phyloP scores from a whole-genome alignment of 306 rosid genomes.

The Astragalus membranaceus region DNA sequence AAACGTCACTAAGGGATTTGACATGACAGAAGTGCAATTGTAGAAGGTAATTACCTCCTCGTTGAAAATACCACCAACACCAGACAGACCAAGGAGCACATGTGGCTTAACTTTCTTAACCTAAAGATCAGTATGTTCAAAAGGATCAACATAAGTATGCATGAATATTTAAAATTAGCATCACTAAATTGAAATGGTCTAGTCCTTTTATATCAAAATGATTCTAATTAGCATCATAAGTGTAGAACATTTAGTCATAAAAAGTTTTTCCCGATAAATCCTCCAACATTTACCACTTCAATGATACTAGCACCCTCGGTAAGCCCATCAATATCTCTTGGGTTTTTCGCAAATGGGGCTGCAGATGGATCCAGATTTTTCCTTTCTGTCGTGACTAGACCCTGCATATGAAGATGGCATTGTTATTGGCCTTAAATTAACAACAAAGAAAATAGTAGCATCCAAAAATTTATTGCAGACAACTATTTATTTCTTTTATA shows the following conservation, averaged over 20 bases:
- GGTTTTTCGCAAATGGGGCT: slow-evolving; percentile 84
- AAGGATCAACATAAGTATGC: not conserved
- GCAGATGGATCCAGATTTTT: slow-evolving; percentile 73
- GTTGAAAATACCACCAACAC: slow-evolving; percentile 90
- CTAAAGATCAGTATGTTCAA: slow-evolving; percentile 38
- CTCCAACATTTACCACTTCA: slow-evolving; percentile 79
- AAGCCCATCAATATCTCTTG: slow-evolving; percentile 66
- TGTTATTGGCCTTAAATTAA: slow-evolving; percentile 6
- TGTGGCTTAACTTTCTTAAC: slow-evolving; percentile 89
- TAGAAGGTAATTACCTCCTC: slow-evolving; percentile 63
- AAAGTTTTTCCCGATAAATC: slow-evolving; percentile 13
- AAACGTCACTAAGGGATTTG: not conserved
- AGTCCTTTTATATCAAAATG: slow-evolving; percentile 15
- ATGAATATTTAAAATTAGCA: slow-evolving; percentile 3
- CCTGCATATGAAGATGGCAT: slow-evolving; percentile 47
- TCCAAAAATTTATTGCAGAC: not conserved
- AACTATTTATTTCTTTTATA: slow-evolving; percentile 17
- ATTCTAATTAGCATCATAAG: not conserved
- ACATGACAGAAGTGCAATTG: slow-evolving; percentile 11
- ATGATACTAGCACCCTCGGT: slow-evolving; percentile 77
- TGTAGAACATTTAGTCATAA: not conserved
- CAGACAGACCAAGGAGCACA: slow-evolving; percentile 95
- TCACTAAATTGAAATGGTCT: slow-evolving; percentile 6
- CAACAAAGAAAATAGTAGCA: slow-evolving; percentile 1
- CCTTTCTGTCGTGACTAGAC: slow-evolving; percentile 87